phyloP scores from a whole-genome alignment of 2,329 filamentous ascomycete species.

The Colletotrichum kahawae region DNA sequence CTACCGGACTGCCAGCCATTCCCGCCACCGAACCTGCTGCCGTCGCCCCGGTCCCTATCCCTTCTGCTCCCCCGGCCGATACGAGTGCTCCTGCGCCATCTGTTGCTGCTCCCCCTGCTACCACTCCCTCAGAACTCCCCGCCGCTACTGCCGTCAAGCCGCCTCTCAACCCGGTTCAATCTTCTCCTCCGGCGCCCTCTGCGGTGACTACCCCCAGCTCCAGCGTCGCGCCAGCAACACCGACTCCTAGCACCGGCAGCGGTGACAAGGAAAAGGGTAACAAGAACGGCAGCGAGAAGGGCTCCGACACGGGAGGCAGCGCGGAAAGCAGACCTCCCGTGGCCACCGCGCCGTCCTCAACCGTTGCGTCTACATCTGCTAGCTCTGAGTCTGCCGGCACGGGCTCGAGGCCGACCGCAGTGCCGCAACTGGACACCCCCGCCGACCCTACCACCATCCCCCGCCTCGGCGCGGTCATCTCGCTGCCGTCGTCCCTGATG shows the following conservation, averaged over 20 bases:
- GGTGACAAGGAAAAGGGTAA: not conserved
- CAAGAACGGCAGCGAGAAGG: not conserved
- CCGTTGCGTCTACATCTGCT: not conserved
- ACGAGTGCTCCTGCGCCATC: not conserved
- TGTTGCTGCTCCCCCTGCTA: not conserved
- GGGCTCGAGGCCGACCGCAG: not conserved
- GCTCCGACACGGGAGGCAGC: not conserved
- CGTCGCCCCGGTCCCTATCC: not conserved
- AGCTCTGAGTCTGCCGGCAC: not conserved
- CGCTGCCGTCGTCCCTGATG: constrained; percentile 6
- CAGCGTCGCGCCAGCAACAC: not conserved
- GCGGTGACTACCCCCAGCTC: not conserved
- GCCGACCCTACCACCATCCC: not conserved
- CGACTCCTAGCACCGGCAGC: not conserved
- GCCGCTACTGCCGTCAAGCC: not conserved
- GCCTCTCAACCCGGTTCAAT: constrained; percentile 1
- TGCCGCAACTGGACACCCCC: not conserved
- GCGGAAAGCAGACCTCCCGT: not conserved
- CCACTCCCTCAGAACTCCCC: not conserved
- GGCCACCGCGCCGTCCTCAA: not conserved
- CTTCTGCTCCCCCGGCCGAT: not conserved
- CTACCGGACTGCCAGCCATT: not conserved
- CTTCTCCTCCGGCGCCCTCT: not conserved
- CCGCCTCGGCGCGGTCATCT: not conserved
- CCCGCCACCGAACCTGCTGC: not conserved